A percentile compares a stretch with the other conserved stretches of the same genome.
These are phyloP conservation scores for Calophaca sinica DNA, from an alignment of 306 rosid genomes.

Conservation along the genomic window DNA sequence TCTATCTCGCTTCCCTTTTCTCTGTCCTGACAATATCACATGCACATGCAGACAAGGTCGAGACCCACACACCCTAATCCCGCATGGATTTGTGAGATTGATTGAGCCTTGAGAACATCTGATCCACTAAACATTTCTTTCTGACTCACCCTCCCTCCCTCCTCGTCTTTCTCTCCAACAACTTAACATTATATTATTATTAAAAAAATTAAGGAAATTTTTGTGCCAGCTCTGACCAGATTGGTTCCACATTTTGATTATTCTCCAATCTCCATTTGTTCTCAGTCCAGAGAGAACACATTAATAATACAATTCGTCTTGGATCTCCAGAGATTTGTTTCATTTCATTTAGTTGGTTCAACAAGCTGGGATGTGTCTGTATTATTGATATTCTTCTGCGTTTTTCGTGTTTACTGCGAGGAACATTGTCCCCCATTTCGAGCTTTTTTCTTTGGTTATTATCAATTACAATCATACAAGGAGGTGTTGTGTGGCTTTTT, in stretches of 20 bases:
- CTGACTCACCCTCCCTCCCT: neutral
- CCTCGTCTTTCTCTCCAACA: constrained; percentile 24
- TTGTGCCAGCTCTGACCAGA: constrained; percentile 46
- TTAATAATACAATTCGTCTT: constrained; percentile 45
- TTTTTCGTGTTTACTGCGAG: neutral
- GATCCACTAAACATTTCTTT: constrained; percentile 50
- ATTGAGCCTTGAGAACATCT: constrained; percentile 42
- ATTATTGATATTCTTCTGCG: too few species aligned
- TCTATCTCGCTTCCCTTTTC: neutral
- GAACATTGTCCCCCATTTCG: constrained; percentile 41
- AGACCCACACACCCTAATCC: constrained; percentile 60
- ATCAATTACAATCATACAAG: constrained; percentile 1
- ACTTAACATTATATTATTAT: neutral
- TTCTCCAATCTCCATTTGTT: constrained; percentile 52
- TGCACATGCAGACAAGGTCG: constrained; percentile 58
- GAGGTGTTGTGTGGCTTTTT: neutral
- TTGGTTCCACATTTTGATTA: constrained; percentile 46
- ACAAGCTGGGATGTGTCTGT: too few species aligned
- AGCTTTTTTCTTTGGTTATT: constrained; percentile 35
- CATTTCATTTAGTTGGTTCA: too few species aligned
- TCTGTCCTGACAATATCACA: constrained; percentile 65
- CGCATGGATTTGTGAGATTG: constrained; percentile 63
- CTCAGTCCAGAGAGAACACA: constrained; percentile 13
- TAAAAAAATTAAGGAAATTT: neutral
- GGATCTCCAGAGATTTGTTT: constrained; percentile 51